phyloP scores from a whole-genome alignment of 2,329 filamentous ascomycete species.

The Xylariaceae sp. region DNA sequence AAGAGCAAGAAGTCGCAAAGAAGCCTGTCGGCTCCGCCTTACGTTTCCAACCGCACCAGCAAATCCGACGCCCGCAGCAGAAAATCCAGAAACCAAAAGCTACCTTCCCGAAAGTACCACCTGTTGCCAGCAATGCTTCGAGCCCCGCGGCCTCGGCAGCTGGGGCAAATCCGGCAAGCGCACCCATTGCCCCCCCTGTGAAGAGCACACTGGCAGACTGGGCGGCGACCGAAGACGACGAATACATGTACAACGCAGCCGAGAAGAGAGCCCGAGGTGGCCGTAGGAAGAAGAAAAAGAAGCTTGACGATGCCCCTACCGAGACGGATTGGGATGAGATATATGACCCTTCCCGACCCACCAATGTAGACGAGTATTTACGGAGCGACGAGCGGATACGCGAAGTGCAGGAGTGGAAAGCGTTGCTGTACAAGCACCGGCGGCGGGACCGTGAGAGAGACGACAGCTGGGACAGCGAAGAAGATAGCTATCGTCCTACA shows the following conservation, averaged over 20 bases:
- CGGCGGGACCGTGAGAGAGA: conserved; percentile 54
- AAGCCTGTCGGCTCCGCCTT: conserved; percentile 70
- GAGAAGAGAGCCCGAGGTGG: conserved; percentile 78
- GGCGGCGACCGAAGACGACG: conserved; percentile 78
- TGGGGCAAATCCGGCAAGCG: conserved; percentile 22
- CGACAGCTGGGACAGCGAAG: conserved; percentile 43
- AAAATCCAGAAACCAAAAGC: conserved; percentile 65
- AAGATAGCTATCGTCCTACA: conserved; percentile 33
- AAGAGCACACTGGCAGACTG: conserved; percentile 83
- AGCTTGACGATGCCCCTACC: conserved; percentile 59
- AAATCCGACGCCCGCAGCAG: conserved; percentile 75
- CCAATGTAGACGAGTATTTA: conserved; percentile 83
- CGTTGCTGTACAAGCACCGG: conserved; percentile 75
- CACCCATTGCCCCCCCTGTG: conserved; percentile 47
- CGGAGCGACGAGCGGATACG: conserved; percentile 81
- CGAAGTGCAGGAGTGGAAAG: conserved; percentile 86
- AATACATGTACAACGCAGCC: conserved; percentile 69
- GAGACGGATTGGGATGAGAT: conserved; percentile 89
- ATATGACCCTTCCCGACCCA: conserved; percentile 84
- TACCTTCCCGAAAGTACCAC: conserved; percentile 56
- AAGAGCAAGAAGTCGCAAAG: conserved; percentile 61
- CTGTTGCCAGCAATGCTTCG: conserved; percentile 40
- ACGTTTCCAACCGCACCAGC: conserved; percentile 73
- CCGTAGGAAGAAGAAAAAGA: conserved; percentile 79
- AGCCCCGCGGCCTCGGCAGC: conserved; percentile 26